Percentiles rank a stretch among this genome's conserved stretches.
phyloP scores from a whole-genome alignment of 345 rosid genomes.

The Cardamine occulta region DNA sequence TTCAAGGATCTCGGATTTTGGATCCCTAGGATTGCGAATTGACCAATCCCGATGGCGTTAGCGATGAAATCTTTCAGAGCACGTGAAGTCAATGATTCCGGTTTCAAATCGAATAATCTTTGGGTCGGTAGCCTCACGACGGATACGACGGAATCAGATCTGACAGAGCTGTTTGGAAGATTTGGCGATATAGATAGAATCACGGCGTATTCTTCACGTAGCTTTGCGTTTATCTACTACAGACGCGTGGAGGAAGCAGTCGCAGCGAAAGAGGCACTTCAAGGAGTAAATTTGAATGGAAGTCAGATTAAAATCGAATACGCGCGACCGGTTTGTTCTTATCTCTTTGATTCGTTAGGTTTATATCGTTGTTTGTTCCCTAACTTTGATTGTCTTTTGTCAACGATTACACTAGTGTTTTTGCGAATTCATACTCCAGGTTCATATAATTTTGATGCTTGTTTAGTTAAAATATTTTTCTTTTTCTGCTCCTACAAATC shows the following conservation, averaged over 20 bases:
- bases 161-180: conserved; percentile 59
- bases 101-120: conserved; percentile 63
- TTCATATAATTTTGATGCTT: conserved; percentile 17
- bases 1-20: not conserved
- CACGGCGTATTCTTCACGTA: conserved; percentile 67
- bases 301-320: conserved; percentile 79
- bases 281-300: conserved; percentile 69
- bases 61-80: conserved; percentile 46
- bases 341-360: conserved; percentile 55
- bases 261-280: conserved; percentile 76
- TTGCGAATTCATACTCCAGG: conserved; percentile 14
- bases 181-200: conserved; percentile 81
- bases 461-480: not conserved
- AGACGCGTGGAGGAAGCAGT: conserved; percentile 82
- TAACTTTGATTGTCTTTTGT: conserved; percentile 14
- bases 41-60: conserved; percentile 45
- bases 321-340: conserved; percentile 98
- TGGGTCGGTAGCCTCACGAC: conserved; percentile 81
- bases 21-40: not conserved
- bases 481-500: conserved; percentile 14
- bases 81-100: conserved; percentile 47
- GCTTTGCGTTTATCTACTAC: conserved; percentile 79
- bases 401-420: not conserved
- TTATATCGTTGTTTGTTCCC: conserved; percentile 26
- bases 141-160: conserved; percentile 72